phyloP scores from a whole-genome alignment of 176 grass and related monocot species.

The Carex scoparia region DNA sequence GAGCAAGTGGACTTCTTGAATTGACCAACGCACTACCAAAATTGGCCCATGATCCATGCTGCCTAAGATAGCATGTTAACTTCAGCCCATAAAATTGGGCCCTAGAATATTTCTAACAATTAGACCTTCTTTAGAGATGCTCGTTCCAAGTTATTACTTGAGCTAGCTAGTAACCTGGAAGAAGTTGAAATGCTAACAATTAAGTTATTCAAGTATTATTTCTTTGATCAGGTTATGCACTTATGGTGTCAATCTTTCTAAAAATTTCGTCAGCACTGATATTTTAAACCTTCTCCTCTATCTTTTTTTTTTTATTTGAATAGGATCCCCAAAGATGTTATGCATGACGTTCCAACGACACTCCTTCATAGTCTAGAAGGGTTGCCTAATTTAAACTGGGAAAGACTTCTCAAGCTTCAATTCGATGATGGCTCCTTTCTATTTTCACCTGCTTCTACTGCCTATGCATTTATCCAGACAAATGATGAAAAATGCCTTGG shows the following conservation, averaged over 20 bases:
- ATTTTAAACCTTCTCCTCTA: neutral
- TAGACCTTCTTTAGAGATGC: neutral
- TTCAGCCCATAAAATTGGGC: no score
- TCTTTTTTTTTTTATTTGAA: neutral
- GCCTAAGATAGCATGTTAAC: no score
- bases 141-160: neutral
- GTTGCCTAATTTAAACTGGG: conserved; percentile 64
- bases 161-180: no score
- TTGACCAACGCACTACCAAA: no score
- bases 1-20: no score
- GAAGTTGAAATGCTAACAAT: neutral
- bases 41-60: no score
- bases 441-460: conserved; percentile 71
- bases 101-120: no score
- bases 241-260: neutral
- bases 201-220: neutral
- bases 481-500: conserved; percentile 59
- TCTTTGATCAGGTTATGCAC: neutral
- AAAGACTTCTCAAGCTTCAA: conserved; percentile 60
- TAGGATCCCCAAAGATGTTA: conserved; percentile 76
- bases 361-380: conserved; percentile 82
- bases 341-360: conserved; percentile 72
- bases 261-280: neutral
- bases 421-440: conserved; percentile 68
- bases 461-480: conserved; percentile 66